phyloP scores from a whole-genome alignment of 2,329 filamentous ascomycete species.

The Talaromyces atroroseus region DNA sequence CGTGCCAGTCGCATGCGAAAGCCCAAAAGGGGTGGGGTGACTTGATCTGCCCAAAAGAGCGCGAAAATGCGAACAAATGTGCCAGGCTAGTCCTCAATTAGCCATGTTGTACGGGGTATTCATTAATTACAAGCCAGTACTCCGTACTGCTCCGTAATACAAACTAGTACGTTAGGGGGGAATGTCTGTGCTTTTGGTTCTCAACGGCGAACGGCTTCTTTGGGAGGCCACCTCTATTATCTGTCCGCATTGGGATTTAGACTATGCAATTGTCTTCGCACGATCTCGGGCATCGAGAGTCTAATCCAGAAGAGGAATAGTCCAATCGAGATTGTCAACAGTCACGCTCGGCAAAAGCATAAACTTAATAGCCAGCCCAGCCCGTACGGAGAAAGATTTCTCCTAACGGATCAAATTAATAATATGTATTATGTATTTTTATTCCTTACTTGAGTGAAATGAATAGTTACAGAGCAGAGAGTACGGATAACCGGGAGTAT shows the following conservation, averaged over 20 bases:
- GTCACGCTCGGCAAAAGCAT: background rate
- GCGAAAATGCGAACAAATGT: background rate
- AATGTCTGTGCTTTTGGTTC: slow-evolving; percentile 1
- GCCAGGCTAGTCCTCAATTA: background rate
- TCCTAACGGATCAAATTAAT: too few species aligned
- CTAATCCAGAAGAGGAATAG: background rate
- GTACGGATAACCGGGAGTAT: too few species aligned
- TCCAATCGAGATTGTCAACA: background rate
- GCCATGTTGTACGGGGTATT: background rate
- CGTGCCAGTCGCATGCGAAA: background rate
- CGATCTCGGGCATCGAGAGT: slow-evolving; percentile 1
- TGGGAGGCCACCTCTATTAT: background rate
- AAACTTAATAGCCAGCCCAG: background rate
- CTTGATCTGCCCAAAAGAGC: slow-evolving; percentile 2
- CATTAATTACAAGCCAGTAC: background rate
- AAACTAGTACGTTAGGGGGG: background rate
- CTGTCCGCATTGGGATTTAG: background rate
- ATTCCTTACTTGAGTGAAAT: too few species aligned
- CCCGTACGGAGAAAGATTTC: background rate
- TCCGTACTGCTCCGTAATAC: background rate
- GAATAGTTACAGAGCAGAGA: too few species aligned
- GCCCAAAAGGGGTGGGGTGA: background rate
- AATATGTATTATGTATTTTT: too few species aligned
- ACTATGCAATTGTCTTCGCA: slow-evolving; percentile 3
- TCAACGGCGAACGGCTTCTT: slow-evolving; percentile 9